Evolutionary conservation across 1,284 basidiomycete genomes (phyloP), one percentile per base, ranked within the genome.

Genomic region (Phlebopus sp.): DNA sequence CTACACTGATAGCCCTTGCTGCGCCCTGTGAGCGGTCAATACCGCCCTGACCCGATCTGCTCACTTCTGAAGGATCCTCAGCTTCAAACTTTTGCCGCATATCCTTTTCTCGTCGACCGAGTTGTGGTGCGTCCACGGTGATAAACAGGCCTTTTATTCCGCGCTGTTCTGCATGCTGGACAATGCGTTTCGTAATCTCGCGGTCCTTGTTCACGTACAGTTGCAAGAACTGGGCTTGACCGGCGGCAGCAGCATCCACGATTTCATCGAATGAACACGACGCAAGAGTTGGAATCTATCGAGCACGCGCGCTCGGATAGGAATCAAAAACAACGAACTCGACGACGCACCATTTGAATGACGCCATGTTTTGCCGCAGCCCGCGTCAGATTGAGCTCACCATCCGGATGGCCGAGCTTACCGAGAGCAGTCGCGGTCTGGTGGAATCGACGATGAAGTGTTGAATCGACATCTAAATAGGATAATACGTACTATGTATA

Each of bases 81-180:
- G 87, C 93, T 36, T 92, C 92, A 55, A 97, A 97, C 64, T 94
- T 96, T 78, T 90, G 90, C 34, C 95, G 78, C 95, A 97, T 97
- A 63, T 97, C 94, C 74, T 92, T 91, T 67, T 94, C 92, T 49
- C 92, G 79, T 19, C 92, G 79, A 43, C 92, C 93, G 15, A 97
- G 81, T 59, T 95, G 92, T 4, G 93, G 93, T 3, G 93, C 92
- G 64, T 97, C 92, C 23, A 96, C 92, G 1, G 92, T 96, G 63
- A 94, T 92, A 69, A 94, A 94, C 9, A 94, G 71, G 5, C 74
- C 87, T 66, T 93, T 93, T 67, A 95, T 79, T 10, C 92, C 92
- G 5, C 90, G 78, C 53, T 79, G 70, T 63, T 91, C 90, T 2
- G 93, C 93, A 56, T 92, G 89, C 54, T 86, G 81, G 4, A 96